Base-by-base conservation (phyloP, 345 rosid genomes). In the Raphanus sativus region DNA sequence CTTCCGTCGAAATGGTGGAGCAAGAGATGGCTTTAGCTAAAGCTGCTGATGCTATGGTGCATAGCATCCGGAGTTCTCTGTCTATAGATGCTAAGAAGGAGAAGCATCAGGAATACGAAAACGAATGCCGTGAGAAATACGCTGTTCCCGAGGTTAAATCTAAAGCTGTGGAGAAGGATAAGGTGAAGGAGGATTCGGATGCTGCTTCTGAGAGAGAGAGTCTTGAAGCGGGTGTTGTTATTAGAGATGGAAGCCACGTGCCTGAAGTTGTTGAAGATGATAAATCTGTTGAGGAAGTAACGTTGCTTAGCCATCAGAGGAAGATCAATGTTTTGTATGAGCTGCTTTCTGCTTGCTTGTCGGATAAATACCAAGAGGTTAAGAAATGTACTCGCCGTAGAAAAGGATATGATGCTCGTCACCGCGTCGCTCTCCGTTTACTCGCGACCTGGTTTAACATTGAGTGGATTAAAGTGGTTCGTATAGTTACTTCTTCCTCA, bases 381-480 rank as follows among this genome's bases (percentile, higher is more conserved):
- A 87, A 86, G 66, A 89, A 85, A 71, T 75, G 77, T 74, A 73
- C 85, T 24, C 84, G 84, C 11, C 82, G 64, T 73, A 92, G 97
- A 81, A 90, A 86, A 52, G 96, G 98, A 71, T 95, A 92, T 86
- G 99, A 95, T 86, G 92, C 98, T 74, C 87, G 98, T 13, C 99
- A 95, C 76, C 96, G 98, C 4, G 89, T 86, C 79, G 92, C 97
- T 78, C 74, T 90, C 75, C 90, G 98, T 10, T 84, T 90, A 80
- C 84, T 94, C 74, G 86, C 97, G 28, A 83, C 94, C 63, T 94
- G 99, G 98, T 86, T 94, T 67, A 87, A 94, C 77, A 71, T 94
- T 80, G 83, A 86, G 83, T 92, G 97, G 97, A 85, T 80, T 55
- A 85, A 86, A 86, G 88, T 94, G 98, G 99, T 95, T 28, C 56